Base-by-base conservation (phyloP, 176 grass and related monocot genomes). In the Oryza australiensis region DNA sequence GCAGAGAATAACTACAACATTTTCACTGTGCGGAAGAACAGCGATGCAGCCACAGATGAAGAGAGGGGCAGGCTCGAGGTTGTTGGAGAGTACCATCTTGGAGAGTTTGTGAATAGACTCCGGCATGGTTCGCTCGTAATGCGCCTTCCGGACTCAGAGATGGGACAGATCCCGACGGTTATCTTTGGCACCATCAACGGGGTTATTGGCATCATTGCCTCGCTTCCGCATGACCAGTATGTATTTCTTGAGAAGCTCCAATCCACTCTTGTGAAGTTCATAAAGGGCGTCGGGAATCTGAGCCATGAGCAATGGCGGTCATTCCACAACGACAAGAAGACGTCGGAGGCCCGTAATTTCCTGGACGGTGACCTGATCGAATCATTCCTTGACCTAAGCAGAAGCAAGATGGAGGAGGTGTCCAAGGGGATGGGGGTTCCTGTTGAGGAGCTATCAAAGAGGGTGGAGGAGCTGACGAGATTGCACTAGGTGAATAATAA, bases 121-220 rank as follows among this genome's bases (percentile, higher is more conserved):
- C 90, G 90, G 0, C 92, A 98, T 26, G 95, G 92, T 16, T 98
- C 95, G 1, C 87, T 98, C 3, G 95, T 95, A 34, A 98, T 93
- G 90, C 84, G 88, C n/a, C 92, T 91, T 62, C 84, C 89, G 0
- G 90, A 95, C 66, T 91, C 92, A 3, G 88, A 95, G 76, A 82
- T 90, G 1, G 92, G 92, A 18, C 64, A 88, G 74, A 90, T 91
- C 9, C 95, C 95, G 1, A 98, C 92, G 0, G 88, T 93, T 27
- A 94, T 98, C 60, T 98, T 98, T 67, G 90, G 92, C 69, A 98
- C 95, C 33, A 82, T 98, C 26, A 98, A 93, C 24, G 92, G 95
- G n/a, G 92, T 93, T 24, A 93, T 98, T 48, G 95, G 95, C 3
- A 82, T 98, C 5, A 86, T 98, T 14, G 95, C 95, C 0, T 95